phyloP scores from a whole-genome alignment of 2,329 filamentous ascomycete species.

The Periconia digitata region DNA sequence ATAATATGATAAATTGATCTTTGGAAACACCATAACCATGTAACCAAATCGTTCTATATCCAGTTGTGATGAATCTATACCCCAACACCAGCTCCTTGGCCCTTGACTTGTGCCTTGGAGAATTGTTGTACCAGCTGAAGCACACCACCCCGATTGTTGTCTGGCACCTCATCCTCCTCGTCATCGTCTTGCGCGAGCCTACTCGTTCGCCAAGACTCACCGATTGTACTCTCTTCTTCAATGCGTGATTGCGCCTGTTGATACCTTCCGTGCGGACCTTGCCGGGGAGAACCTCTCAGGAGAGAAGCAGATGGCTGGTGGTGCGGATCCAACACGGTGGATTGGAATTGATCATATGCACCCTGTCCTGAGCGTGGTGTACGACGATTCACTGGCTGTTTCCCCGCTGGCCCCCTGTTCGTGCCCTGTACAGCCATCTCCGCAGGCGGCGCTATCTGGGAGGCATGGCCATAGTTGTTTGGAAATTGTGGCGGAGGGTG shows the following conservation, averaged over 20 bases:
- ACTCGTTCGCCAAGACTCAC: slow-evolving; percentile 58
- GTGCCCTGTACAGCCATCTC: slow-evolving; percentile 31
- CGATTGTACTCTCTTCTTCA: slow-evolving; percentile 61
- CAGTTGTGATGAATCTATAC: slow-evolving; percentile 16
- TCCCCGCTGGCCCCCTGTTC: slow-evolving; percentile 23
- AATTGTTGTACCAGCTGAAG: slow-evolving; percentile 69
- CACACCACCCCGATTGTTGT: slow-evolving; percentile 56
- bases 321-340: slow-evolving; percentile 73
- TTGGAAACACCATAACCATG: neutral
- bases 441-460: slow-evolving; percentile 55
- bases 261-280: slow-evolving; percentile 54
- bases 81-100: slow-evolving; percentile 42
- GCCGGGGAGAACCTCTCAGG: slow-evolving; percentile 47
- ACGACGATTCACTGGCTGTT: slow-evolving; percentile 28
- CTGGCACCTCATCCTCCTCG: slow-evolving; percentile 49
- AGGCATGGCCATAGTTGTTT: slow-evolving; percentile 55
- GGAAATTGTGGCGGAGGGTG: slow-evolving; percentile 77
- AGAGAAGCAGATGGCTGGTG: slow-evolving; percentile 64
- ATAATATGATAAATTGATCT: too few relatives aligned
- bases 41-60: neutral
- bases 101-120: slow-evolving; percentile 61
- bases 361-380: slow-evolving; percentile 22
- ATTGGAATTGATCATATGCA: slow-evolving; percentile 65
- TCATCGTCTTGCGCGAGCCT: slow-evolving; percentile 49
- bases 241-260: slow-evolving; percentile 34